A percentile compares a stretch with the other conserved stretches of the same genome.
Evolutionary conservation across 1,284 basidiomycete species (phyloP).

Genomic region (Entoloma clypeatum): DNA sequence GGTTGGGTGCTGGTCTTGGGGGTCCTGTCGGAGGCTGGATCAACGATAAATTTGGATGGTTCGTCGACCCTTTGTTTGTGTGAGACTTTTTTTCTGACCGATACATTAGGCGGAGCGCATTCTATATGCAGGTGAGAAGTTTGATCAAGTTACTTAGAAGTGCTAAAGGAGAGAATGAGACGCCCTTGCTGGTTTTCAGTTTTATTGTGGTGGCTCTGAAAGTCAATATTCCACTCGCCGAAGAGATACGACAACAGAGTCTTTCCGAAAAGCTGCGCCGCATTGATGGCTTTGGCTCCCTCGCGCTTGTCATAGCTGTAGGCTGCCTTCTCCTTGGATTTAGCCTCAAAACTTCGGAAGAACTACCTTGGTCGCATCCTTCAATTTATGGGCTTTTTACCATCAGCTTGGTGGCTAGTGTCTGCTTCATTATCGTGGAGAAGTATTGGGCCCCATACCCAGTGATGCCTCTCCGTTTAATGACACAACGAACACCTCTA

Average conservation of each 20-base stretch:
- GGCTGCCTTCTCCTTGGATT: slow-evolving; percentile 74
- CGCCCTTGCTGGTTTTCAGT: slow-evolving; percentile 71
- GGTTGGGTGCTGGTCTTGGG: slow-evolving; percentile 78
- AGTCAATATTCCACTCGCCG: slow-evolving; percentile 66
- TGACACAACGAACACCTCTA: slow-evolving; percentile 73
- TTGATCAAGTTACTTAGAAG: not conserved
- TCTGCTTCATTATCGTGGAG: slow-evolving; percentile 72
- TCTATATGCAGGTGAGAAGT: slow-evolving; percentile 58
- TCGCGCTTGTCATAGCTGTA: slow-evolving; percentile 73
- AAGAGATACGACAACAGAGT: slow-evolving; percentile 55
- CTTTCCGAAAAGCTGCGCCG: slow-evolving; percentile 64
- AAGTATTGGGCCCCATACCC: slow-evolving; percentile 72
- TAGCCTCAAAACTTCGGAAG: slow-evolving; percentile 78
- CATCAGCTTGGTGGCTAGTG: slow-evolving; percentile 49
- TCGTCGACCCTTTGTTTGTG: slow-evolving; percentile 26
- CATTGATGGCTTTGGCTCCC: slow-evolving; percentile 80
- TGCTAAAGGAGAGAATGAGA: slow-evolving; percentile 36
- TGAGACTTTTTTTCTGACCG: slow-evolving; percentile 17
- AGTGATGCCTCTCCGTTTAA: slow-evolving; percentile 79
- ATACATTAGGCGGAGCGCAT: slow-evolving; percentile 56
- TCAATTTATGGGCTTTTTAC: slow-evolving; percentile 63
- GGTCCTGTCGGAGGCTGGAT: slow-evolving; percentile 89
- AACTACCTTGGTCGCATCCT: slow-evolving; percentile 73
- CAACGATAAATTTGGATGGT: slow-evolving; percentile 83
- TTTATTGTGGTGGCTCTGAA: slow-evolving; percentile 66